Percentiles rank a stretch among this genome's conserved stretches.
These are phyloP conservation scores for Dichotomocladium elegans DNA, from an alignment of 371 early-diverging fungal genomes.

Conservation along the genomic window DNA sequence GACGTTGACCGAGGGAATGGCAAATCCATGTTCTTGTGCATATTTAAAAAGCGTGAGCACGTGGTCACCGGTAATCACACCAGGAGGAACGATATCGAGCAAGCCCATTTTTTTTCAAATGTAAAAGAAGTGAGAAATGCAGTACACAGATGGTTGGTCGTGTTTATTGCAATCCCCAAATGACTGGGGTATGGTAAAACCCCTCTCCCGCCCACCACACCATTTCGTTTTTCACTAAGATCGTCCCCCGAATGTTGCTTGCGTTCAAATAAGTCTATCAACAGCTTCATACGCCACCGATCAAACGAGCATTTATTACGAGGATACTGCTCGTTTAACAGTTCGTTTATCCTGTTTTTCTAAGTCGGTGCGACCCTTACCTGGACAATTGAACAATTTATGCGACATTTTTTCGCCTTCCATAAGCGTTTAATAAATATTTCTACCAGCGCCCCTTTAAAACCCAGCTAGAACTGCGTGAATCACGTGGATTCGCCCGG, in stretches of 20 bases:
- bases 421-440: no score
- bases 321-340: no score
- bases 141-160: neutral
- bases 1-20: conserved; percentile 92
- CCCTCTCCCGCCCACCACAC: conserved; percentile 4
- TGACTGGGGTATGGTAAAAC: no score
- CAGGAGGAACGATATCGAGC: conserved; percentile 79
- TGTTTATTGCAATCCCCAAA: neutral
- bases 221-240: conserved; percentile 51
- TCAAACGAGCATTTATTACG: no score
- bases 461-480: no score
- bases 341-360: no score
- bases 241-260: conserved; percentile 78
- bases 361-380: no score
- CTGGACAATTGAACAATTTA: no score
- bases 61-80: conserved; percentile 87
- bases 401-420: no score
- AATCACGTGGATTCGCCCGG: no score
- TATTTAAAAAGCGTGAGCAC: conserved; percentile 80
- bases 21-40: conserved; percentile 65
- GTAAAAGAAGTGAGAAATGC: conserved; percentile 34
- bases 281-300: conserved; percentile 65
- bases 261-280: conserved; percentile 77
- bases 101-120: conserved; percentile 60
- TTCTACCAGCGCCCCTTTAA: no score